A percentile compares a stretch with the other conserved stretches of the same genome.
Evolutionary conservation across 129 eudicot genomes (phyloP).

Genomic region (Escallonia herrerae): DNA sequence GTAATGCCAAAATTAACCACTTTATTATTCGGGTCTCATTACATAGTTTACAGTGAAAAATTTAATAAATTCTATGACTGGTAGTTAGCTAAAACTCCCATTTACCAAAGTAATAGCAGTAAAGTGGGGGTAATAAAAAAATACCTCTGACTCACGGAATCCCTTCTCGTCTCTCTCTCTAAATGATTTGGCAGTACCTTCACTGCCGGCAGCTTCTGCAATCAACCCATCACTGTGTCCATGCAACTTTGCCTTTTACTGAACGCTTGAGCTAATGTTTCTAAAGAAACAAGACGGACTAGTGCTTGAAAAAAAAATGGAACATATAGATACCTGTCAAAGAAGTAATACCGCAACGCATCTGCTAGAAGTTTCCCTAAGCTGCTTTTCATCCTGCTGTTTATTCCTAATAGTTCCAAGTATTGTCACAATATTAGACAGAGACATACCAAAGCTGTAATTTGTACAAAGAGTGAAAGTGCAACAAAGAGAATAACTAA

Average conservation of each 20-base stretch:
- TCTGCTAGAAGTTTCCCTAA: constrained; percentile 74
- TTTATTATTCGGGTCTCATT: not conserved
- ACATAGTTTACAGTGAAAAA: no score
- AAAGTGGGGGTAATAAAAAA: no score
- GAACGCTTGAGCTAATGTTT: no score
- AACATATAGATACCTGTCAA: constrained; percentile 55
- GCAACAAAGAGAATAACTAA: not conserved
- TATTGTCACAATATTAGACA: not conserved
- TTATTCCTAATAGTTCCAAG: constrained; percentile 44
- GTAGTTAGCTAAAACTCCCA: no score
- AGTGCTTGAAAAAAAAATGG: not conserved
- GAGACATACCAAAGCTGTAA: not conserved
- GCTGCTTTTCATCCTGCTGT: constrained; percentile 53
- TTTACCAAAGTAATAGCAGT: no score
- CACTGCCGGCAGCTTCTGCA: constrained; percentile 89
- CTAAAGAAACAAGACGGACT: not conserved
- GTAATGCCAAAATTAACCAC: not conserved
- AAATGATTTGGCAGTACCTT: constrained; percentile 43
- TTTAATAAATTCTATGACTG: no score
- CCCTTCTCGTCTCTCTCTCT: constrained; percentile 64
- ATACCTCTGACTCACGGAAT: constrained; percentile 77
- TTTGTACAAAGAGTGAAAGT: not conserved
- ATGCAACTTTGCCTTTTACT: not conserved
- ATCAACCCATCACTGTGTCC: constrained; percentile 66
- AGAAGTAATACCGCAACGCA: constrained; percentile 72